These are phyloP conservation scores for Santalum album DNA, from an alignment of 164 flowering plant species.

Conservation along the genomic window DNA sequence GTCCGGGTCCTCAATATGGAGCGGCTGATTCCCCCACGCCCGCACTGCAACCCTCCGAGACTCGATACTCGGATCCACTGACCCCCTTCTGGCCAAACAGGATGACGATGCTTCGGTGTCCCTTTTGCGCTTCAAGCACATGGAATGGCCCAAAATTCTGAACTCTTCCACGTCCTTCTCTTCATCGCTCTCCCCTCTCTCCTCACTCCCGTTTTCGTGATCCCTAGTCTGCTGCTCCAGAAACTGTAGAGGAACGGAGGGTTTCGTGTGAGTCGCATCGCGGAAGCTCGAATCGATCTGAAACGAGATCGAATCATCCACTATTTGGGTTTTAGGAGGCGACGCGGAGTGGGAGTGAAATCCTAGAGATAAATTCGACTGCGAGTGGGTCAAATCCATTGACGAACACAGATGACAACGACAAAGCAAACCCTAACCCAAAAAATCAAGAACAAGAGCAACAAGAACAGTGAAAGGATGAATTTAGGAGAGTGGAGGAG, in stretches of 20 bases:
- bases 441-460: too few relatives aligned
- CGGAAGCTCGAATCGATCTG: conserved; percentile 27
- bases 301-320: conserved; percentile 25
- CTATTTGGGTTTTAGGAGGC: conserved; percentile 11
- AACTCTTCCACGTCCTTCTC: conserved; percentile 43
- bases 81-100: conserved; percentile 4
- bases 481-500: too few relatives aligned
- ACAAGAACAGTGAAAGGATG: too few relatives aligned
- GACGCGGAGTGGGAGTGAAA: conserved; percentile 17
- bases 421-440: background rate
- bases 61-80: conserved; percentile 19
- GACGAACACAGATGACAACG: background rate
- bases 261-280: conserved; percentile 5
- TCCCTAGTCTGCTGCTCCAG: conserved; percentile 11
- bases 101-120: conserved; percentile 25
- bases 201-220: background rate
- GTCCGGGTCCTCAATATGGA: conserved; percentile 49
- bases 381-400: conserved; percentile 25
- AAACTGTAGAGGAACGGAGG: conserved; percentile 24
- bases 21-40: conserved; percentile 51
- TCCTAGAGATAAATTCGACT: conserved; percentile 25
- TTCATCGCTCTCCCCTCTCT: background rate
- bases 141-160: conserved; percentile 50
- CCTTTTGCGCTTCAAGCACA: conserved; percentile 51
- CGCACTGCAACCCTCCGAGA: conserved; percentile 30